Base-by-base conservation (phyloP, 2,329 filamentous ascomycete species). In the Trichoderma lentiforme region DNA sequence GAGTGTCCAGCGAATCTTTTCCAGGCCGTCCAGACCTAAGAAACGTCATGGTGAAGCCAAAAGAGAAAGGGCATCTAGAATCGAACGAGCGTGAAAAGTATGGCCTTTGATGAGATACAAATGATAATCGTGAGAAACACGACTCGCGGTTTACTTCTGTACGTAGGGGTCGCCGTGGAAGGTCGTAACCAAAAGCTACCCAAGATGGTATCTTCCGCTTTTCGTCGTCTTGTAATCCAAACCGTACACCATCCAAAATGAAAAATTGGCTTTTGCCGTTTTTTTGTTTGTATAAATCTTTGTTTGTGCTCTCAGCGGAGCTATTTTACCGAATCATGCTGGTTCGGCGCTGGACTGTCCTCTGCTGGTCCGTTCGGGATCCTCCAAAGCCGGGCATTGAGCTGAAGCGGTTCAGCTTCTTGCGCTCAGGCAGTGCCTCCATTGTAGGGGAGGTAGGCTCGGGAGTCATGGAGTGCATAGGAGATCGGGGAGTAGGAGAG, bases 381-480 rank as follows among this genome's bases (percentile, higher is more conserved):
- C 86, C 85, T 26, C 86, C 85, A 71, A 89, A 89, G 60, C 85
- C 84, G 4, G 87, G 84, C 81, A 89, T 88, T 30, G 86, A 85
- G 73, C 85, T 87, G 81, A 88, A 86, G 66, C 87, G 83, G 81
- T 87, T 86, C 76, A 87, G 74, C 71, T 83, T 82, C 83, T 87
- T 88, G 74, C 86, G 84, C 74, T 81, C 79, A 47, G 53, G 78
- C 73, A 51, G 76, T 72, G 26, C 76, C 72, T 67, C 80, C 74
- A 72, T 80, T 76, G 63, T 79, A 56, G 51, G 74, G 69, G 62
- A 76, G 65, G 51, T 72, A 30, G 60, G 76, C 15, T 71, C 65
- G 26, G 76, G 73, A 64, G 69, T 72, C 32, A 73, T 73, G 75
- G 61, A 76, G 39, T 76, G 76, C 76, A 74, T 74, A 73, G 74